Evolutionary conservation across 2,329 filamentous ascomycete species (phyloP).

Genomic region (Talaromyces sp.): DNA sequence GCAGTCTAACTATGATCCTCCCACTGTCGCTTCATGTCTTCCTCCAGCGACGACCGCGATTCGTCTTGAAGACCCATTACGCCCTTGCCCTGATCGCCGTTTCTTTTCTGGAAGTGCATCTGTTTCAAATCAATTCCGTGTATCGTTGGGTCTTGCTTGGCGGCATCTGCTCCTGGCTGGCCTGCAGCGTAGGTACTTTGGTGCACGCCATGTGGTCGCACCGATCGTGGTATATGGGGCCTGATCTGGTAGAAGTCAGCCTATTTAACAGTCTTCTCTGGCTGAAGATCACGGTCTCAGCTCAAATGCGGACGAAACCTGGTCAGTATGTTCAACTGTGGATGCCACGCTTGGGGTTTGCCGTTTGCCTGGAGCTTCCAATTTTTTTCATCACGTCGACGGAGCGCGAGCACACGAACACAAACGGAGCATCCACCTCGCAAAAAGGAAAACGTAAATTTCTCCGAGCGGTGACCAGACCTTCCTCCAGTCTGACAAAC

Average conservation of each 20-base stretch:
- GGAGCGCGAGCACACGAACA: not conserved
- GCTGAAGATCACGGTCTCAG: not conserved
- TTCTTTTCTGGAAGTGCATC: not conserved
- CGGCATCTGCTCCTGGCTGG: not conserved
- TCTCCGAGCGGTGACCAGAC: not conserved
- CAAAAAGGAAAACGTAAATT: not conserved
- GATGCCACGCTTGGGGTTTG: not conserved
- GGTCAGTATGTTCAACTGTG: not conserved
- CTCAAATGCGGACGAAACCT: not conserved
- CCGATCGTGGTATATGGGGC: not conserved
- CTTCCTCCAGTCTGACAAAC: not conserved
- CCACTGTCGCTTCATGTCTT: not conserved
- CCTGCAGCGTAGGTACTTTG: not conserved
- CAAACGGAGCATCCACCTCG: not conserved
- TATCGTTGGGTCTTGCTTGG: not conserved
- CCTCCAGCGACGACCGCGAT: not conserved
- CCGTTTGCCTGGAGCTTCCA: not conserved
- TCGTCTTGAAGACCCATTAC: not conserved
- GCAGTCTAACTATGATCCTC: not conserved
- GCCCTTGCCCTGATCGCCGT: not conserved
- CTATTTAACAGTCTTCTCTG: not conserved
- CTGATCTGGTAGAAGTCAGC: not conserved
- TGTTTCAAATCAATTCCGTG: not conserved
- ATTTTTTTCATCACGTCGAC: not conserved
- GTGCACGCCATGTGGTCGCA: not conserved